These are phyloP conservation scores for Candida germanica DNA, from an alignment of 805 yeast genomes.

Conservation along the genomic window DNA sequence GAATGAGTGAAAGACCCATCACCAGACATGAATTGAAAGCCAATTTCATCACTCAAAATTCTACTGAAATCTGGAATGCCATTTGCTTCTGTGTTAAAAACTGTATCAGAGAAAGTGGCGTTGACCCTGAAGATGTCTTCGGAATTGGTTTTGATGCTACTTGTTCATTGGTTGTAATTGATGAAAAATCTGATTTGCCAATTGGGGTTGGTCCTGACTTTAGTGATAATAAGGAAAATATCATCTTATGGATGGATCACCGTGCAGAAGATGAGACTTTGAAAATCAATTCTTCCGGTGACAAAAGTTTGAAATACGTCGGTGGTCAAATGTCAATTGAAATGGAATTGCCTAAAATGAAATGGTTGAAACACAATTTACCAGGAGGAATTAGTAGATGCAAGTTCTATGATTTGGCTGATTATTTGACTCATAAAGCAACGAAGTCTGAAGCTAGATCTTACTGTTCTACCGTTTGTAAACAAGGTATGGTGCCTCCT, in stretches of 20 bases:
- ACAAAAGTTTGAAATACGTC: slow-evolving; percentile 80
- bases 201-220: slow-evolving; percentile 93
- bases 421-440: slow-evolving; percentile 86
- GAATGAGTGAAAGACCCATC: slow-evolving; percentile 75
- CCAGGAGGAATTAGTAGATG: slow-evolving; percentile 57
- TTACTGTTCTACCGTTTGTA: slow-evolving; percentile 88
- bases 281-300: slow-evolving; percentile 75
- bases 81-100: slow-evolving; percentile 79
- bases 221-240: slow-evolving; percentile 66
- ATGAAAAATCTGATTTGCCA: slow-evolving; percentile 63
- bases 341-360: slow-evolving; percentile 96
- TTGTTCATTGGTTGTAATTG: slow-evolving; percentile 84
- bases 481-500: slow-evolving; percentile 89
- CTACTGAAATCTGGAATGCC: slow-evolving; percentile 88
- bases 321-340: slow-evolving; percentile 98
- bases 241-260: slow-evolving; percentile 98
- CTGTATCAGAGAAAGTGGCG: slow-evolving; percentile 69
- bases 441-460: slow-evolving; percentile 86
- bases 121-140: slow-evolving; percentile 62
- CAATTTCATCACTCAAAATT: slow-evolving; percentile 77
- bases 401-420: slow-evolving; percentile 91
- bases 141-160: slow-evolving; percentile 98
- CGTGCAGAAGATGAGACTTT: slow-evolving; percentile 82
- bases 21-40: slow-evolving; percentile 73
- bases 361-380: slow-evolving; percentile 89